These are phyloP conservation scores for Prunella vulgaris DNA, from an alignment of 257 asterid species.

Conservation along the genomic window DNA sequence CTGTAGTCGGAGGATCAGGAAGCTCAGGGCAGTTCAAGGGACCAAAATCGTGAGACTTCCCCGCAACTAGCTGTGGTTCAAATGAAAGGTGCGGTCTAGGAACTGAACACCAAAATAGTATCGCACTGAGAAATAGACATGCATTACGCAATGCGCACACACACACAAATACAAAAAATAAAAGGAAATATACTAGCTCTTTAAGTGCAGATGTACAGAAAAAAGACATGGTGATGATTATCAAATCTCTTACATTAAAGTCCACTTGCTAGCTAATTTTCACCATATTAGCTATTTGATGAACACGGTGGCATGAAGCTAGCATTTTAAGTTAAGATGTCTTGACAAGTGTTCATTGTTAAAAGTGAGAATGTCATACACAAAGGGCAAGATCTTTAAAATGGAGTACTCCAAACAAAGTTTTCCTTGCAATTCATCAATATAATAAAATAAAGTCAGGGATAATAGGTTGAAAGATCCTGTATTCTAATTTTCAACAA, in stretches of 20 bases:
- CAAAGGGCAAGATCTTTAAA: neutral
- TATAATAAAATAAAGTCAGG: neutral
- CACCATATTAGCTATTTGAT: neutral
- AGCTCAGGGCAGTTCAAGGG: constrained; percentile 83
- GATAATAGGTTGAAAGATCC: neutral
- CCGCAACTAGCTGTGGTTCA: constrained; percentile 94
- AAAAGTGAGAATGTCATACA: neutral
- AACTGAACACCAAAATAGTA: constrained; percentile 45
- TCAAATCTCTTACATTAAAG: neutral
- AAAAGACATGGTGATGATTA: neutral
- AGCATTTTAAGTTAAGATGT: neutral
- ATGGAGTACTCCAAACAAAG: neutral
- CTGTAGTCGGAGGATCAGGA: constrained; percentile 59
- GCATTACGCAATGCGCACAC: too few relatives aligned
- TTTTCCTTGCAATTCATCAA: neutral
- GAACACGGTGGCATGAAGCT: constrained; percentile 8
- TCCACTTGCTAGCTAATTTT: constrained; percentile 3
- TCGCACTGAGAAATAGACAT: constrained; percentile 7
- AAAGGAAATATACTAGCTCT: neutral
- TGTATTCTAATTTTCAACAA: neutral
- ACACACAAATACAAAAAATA: neutral
- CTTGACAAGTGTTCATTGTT: neutral
- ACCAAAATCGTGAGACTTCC: constrained; percentile 88
- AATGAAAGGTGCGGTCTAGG: constrained; percentile 93
- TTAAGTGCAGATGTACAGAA: neutral